Evolutionary conservation across 75 land plant species (phyloP).

Genomic region (Cunninghamia lanceolata): DNA sequence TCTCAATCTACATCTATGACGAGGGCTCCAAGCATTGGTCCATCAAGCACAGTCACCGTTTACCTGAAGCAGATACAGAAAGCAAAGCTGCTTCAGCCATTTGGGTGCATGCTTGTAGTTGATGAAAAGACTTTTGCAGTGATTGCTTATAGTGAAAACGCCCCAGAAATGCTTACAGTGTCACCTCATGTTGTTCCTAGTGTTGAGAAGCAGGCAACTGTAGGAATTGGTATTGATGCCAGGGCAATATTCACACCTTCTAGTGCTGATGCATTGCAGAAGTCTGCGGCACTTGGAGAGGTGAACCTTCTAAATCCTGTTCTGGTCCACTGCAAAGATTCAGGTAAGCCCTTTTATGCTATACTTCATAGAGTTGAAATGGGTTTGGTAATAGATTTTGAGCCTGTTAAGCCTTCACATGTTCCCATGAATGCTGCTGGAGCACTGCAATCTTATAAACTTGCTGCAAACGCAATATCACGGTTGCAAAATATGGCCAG

Average conservation of each 20-base stretch:
- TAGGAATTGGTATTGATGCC: constrained; percentile 64
- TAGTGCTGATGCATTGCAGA: constrained; percentile 34
- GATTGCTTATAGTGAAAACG: constrained; percentile 80
- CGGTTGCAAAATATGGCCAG: constrained; percentile 72
- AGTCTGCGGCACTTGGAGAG: constrained; percentile 62
- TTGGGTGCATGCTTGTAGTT: constrained; percentile 79
- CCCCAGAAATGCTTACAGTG: constrained; percentile 76
- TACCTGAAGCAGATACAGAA: constrained; percentile 81
- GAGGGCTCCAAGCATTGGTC: constrained; percentile 16
- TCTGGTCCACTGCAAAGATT: constrained; percentile 68
- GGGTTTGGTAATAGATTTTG: constrained; percentile 76
- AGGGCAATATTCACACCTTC: constrained; percentile 5
- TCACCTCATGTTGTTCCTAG: constrained; percentile 70
- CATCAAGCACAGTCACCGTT: constrained; percentile 44
- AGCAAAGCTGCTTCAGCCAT: constrained; percentile 69
- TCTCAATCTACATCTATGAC: constrained; percentile 40
- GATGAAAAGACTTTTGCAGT: constrained; percentile 71
- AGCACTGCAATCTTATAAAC: constrained; percentile 82
- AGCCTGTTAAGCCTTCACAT: constrained; percentile 68
- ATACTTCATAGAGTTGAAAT: constrained; percentile 72
- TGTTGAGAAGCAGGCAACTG: constrained; percentile 50
- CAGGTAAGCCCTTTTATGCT: constrained; percentile 86
- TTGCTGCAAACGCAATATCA: constrained; percentile 82
- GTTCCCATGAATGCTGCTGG: constrained; percentile 69
- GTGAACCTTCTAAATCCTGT: constrained; percentile 82